Conservation (phyloP, 306 rosid species). For the Clitoria ternatea region DNA sequence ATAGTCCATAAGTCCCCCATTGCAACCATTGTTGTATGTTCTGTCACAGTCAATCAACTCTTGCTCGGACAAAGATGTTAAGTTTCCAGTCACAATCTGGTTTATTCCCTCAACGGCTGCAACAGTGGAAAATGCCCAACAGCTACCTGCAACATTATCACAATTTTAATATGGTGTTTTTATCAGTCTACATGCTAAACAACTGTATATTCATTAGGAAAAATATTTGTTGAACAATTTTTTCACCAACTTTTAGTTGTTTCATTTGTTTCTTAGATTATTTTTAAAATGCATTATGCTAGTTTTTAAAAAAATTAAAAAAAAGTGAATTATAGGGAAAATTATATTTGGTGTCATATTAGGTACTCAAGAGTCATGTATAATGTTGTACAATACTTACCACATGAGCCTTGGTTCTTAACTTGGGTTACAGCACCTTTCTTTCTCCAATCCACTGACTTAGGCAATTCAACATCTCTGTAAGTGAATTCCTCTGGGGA, state of each 20-base stretch:
- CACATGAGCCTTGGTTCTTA: slow-evolving; percentile 78
- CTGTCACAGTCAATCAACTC: slow-evolving; percentile 69
- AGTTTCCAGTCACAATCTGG: slow-evolving; percentile 56
- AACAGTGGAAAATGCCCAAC: slow-evolving; percentile 76
- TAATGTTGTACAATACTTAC: slow-evolving; percentile 37
- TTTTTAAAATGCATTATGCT: too few species aligned
- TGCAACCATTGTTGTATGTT: slow-evolving; percentile 61
- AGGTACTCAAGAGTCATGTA: too few species aligned
- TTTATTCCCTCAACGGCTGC: slow-evolving; percentile 74
- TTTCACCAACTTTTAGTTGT: too few species aligned
- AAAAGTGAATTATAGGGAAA: too few species aligned
- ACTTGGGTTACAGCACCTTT: slow-evolving; percentile 65
- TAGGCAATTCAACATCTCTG: slow-evolving; percentile 49
- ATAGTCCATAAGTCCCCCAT: slow-evolving; percentile 75
- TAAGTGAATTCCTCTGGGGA: slow-evolving; percentile 44
- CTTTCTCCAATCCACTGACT: slow-evolving; percentile 75
- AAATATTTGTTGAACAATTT: too few species aligned
- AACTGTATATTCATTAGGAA: background rate
- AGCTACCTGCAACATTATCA: slow-evolving; percentile 47
- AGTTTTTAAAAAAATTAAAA: too few species aligned
- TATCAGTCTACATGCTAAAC: background rate
- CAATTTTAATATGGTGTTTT: background rate
- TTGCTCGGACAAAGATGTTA: slow-evolving; percentile 60
- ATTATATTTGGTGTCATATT: too few species aligned
- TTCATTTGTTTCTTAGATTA: too few species aligned